Evolutionary conservation across 2,329 filamentous ascomycete species (phyloP), one percentile per base, ranked within the genome.

Genomic region (Coniochaeta sp.): DNA sequence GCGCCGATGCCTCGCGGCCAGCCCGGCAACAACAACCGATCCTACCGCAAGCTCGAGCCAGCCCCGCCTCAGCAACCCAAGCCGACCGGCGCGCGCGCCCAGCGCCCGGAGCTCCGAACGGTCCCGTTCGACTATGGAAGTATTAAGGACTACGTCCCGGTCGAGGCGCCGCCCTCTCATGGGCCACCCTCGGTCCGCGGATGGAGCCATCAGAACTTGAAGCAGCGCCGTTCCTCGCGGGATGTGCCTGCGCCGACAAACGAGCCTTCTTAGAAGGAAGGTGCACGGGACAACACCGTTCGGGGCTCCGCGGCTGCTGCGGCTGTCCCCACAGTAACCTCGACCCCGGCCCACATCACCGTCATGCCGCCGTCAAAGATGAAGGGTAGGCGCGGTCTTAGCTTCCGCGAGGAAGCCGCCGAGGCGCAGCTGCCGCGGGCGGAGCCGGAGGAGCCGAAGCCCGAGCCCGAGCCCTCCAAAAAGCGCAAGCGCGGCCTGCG

Each of bases 11-110:
- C 26, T 4, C 47, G 47, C 47, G 38, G 40, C 40, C 18, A 49
- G 26, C 12, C 53, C 58, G 18, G 61, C 60, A 32, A 63, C 64
- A 22, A 59, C 63, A 8, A 61, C 65, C 22, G 58, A 61, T 6
- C 62, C 66, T 82, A 80, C 59, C 73, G 79, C 45, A 81, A 80
- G 63, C 74, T 83, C 33, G 78, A 81, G 55, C 79, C 79, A 9
- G 79, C 79, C 0, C 79, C 79, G 0, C 71, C 79, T 20, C 73
- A 77, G 6, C n/a, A 77, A 20, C 51, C 71, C 74, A 30, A n/a
- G n/a, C 20, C 28, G 45, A 12, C 45, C 18, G n/a, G 45, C 24
- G 12, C 9, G 9, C 18, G 38, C 20, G 38, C 38, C 20, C 38
- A 26, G 38, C 38, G 38, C 20, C 38, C 38, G 38, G 78, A 82